A percentile compares a stretch with the other conserved stretches of the same genome.
phyloP scores from a whole-genome alignment of 2,329 filamentous ascomycete species.

The Colletotrichum musicola region DNA sequence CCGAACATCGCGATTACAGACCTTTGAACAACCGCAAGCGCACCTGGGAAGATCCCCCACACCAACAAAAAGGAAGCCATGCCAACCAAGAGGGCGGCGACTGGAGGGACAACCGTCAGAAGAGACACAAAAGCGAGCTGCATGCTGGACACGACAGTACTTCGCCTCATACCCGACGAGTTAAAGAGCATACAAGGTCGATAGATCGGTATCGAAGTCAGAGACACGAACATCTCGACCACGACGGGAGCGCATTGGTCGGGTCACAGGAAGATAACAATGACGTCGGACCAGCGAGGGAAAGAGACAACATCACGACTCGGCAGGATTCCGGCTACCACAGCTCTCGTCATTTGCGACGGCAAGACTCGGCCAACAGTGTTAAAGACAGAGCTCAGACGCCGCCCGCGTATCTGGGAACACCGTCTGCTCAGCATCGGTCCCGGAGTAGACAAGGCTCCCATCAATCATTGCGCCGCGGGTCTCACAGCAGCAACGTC shows the following conservation, averaged over 20 bases:
- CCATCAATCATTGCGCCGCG: slow-evolving; percentile 15
- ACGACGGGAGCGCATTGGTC: neutral
- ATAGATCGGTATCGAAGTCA: slow-evolving; percentile 25
- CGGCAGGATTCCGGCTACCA: slow-evolving; percentile 15
- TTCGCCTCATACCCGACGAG: slow-evolving; percentile 15
- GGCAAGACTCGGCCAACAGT: slow-evolving; percentile 15
- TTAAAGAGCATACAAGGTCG: slow-evolving; percentile 16
- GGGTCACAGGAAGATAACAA: neutral
- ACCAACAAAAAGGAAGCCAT: neutral
- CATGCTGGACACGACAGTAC: slow-evolving; percentile 1
- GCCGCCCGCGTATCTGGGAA: slow-evolving; percentile 3
- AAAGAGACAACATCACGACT: neutral
- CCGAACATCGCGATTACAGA: slow-evolving; percentile 26
- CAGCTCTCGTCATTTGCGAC: slow-evolving; percentile 15
- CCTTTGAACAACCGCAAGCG: slow-evolving; percentile 27
- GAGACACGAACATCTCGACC: slow-evolving; percentile 14
- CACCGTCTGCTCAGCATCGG: slow-evolving; percentile 18
- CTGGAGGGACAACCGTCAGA: slow-evolving; percentile 15
- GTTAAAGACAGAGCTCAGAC: slow-evolving; percentile 1
- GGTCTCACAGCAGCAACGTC: slow-evolving; percentile 27
- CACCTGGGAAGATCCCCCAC: slow-evolving; percentile 26
- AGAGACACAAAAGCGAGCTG: slow-evolving; percentile 25
- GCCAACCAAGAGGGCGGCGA: slow-evolving; percentile 7
- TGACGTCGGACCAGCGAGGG: slow-evolving; percentile 8
- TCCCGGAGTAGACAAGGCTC: slow-evolving; percentile 17